Base-by-base conservation (phyloP, 345 rosid genomes). In the Rhizophora mangle region DNA sequence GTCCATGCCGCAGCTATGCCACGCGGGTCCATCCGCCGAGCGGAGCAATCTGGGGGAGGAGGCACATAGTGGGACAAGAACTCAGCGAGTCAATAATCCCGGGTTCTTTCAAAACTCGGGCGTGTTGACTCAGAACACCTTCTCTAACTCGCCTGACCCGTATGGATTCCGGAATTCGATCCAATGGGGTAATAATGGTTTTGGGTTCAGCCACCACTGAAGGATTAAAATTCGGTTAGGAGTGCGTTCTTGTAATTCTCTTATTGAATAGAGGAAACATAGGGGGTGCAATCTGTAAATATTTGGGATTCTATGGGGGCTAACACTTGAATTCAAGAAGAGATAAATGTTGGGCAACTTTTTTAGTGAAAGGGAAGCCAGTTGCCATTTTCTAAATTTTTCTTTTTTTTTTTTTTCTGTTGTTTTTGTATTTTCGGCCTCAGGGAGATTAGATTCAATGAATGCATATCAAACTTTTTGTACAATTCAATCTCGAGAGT, bases 21-120 rank as follows among this genome's bases (percentile, higher is more conserved):
- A 75, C 16, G 69, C 66, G 61, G 80, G 72, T 31, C n/a, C 52
- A 7, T 52, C 68, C 10, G 7, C 39, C 26, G 64, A 24, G 68
- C 21, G 68, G 11, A 67, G 70, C 9, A 74, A 62, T 72, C 56
- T 78, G 57, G 63, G 69, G 24, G 88, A 89, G 1, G 97, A 82
- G 34, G 93, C 83, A 19, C 87, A 94, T 51, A 89, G 96, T 61
- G 91, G 93, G 27, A 27, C 82, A 5, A 82, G 85, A 46, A 78
- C 66, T 11, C 79, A 62, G 73, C 79, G 68, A 60, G 65, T 26
- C 67, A 67, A 67, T 18, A 81, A 82, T 78, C 58, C 80, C 4
- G 79, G 67, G 15, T 34, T 55, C 7, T 65, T 5, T 19, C 83
- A 64, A 36, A 81, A 56, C 75, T 63, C 85, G 78, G 65, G 68